Evolutionary conservation across 73 alveolate species (phyloP).

Genomic region (Diophrys appendiculata): DNA sequence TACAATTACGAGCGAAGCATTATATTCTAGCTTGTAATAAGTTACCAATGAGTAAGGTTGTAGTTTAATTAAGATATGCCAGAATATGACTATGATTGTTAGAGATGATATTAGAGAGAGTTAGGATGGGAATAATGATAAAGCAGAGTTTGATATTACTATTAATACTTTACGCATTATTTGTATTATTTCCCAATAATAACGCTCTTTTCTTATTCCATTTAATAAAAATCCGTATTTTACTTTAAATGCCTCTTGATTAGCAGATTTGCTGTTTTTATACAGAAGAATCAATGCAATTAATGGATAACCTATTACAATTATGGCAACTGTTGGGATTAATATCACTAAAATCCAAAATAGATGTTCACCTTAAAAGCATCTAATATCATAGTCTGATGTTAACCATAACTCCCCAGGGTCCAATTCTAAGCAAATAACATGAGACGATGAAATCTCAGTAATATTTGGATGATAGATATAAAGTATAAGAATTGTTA

Average conservation of each 20-base stretch:
- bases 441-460: not conserved
- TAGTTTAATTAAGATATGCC: too few relatives aligned
- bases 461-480: not conserved
- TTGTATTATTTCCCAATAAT: conserved; percentile 15
- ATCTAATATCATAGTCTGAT: not conserved
- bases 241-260: not conserved
- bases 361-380: not conserved
- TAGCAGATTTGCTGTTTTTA: not conserved
- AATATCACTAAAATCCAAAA: not conserved
- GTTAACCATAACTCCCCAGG: not conserved
- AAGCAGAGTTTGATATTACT: too few relatives aligned
- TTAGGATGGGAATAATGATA: too few relatives aligned
- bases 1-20: too few relatives aligned
- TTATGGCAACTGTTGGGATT: not conserved
- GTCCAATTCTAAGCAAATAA: not conserved
- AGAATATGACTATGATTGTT: too few relatives aligned
- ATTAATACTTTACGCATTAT: conserved; percentile 1
- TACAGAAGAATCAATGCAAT: not conserved
- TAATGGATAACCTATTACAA: conserved; percentile 3
- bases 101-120: too few relatives aligned
- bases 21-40: too few relatives aligned
- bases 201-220: not conserved
- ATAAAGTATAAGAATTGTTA: not conserved
- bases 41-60: too few relatives aligned
- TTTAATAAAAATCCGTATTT: not conserved